phyloP scores from a whole-genome alignment of 2,329 filamentous ascomycete species.

The Coniochaeta prunicola region DNA sequence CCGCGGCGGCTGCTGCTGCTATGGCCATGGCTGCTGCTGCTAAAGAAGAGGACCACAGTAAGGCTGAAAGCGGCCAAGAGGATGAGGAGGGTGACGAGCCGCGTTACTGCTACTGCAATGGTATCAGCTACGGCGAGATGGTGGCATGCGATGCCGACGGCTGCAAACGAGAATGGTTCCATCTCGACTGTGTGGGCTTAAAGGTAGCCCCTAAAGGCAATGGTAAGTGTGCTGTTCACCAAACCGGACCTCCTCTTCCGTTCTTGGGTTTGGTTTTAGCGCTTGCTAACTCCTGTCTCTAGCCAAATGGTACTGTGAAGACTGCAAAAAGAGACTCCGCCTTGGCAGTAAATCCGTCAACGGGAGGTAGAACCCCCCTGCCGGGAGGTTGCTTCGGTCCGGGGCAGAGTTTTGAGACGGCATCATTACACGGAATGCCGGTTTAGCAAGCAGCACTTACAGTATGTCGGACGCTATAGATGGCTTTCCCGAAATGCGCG shows the following conservation, averaged over 20 bases:
- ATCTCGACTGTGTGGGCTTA: slow-evolving; percentile 73
- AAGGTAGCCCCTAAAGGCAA: slow-evolving; percentile 71
- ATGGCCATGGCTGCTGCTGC: slow-evolving; percentile 26
- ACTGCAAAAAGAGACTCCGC: slow-evolving; percentile 63
- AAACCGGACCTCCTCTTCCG: background rate
- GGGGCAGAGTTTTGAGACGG: slow-evolving; percentile 3
- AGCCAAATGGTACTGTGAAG: slow-evolving; percentile 80
- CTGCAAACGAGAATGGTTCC: slow-evolving; percentile 76
- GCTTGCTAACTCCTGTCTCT: slow-evolving; percentile 5
- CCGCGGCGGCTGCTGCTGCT: slow-evolving; percentile 25
- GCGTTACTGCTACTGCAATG: slow-evolving; percentile 73
- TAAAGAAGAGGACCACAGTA: slow-evolving; percentile 4
- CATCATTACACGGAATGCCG: slow-evolving; percentile 1
- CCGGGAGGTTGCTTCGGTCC: background rate
- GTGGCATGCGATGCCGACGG: slow-evolving; percentile 70
- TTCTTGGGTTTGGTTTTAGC: background rate
- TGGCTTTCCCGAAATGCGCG: background rate
- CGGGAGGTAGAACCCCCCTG: slow-evolving; percentile 28
- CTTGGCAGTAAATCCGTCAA: slow-evolving; percentile 45
- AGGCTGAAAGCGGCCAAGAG: slow-evolving; percentile 10
- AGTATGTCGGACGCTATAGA: background rate
- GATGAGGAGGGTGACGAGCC: slow-evolving; percentile 58
- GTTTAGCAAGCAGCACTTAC: background rate
- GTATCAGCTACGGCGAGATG: slow-evolving; percentile 78
- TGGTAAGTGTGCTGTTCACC: slow-evolving; percentile 43